Evolutionary conservation across 805 yeast genomes (phyloP), one percentile per base, ranked within the genome.

Genomic region (Lipomyces spencermartinsiae): DNA sequence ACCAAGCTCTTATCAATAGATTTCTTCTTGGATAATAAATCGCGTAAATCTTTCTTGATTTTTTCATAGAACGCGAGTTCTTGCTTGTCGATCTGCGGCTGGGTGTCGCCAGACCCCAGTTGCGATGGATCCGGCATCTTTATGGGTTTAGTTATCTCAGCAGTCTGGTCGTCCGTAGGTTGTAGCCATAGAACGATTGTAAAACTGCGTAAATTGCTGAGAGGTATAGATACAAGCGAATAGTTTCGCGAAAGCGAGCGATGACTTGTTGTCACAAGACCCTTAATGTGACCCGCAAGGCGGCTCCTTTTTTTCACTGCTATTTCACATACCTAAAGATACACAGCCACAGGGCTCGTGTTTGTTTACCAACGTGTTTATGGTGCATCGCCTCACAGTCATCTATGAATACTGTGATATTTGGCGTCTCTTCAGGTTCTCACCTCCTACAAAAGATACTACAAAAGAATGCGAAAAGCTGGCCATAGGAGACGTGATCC

Each of bases 31-130:
- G 82, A 76, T 53, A 93, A 82, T 63, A 88, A 85, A 62, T 86
- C 86, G 58, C 87, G 87, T 16, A 93, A 85, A 74, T 88, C 86
- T 74, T 86, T 84, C 76, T 89, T 88, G 73, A 91, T 80, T 73
- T 83, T 83, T 63, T 87, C 89, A 79, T 93, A 93, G 70, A 88
- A 88, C 49, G 72, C 77, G 64, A 73, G 60, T 34, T 71, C 71
- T 8, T 66, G 63, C 33, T 64, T 63, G 62, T 63, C 69, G 34
- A 68, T 59, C 33, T 61, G 65, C 25, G 54, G 62, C 58, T 46
- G 60, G n/a, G n/a, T n/a, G 39, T 58, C 67, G 8, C 60, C 59
- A 12, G 65, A 14, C 14, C 57, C 71, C 9, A 68, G 46, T 55
- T 64, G 68, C 4, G 69, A 58, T 1, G 71, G 68, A 58, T 68